Evolutionary conservation across 2,329 filamentous ascomycete species (phyloP), one percentile per base, ranked within the genome.

Genomic region (Stachybotrys chartarum): DNA sequence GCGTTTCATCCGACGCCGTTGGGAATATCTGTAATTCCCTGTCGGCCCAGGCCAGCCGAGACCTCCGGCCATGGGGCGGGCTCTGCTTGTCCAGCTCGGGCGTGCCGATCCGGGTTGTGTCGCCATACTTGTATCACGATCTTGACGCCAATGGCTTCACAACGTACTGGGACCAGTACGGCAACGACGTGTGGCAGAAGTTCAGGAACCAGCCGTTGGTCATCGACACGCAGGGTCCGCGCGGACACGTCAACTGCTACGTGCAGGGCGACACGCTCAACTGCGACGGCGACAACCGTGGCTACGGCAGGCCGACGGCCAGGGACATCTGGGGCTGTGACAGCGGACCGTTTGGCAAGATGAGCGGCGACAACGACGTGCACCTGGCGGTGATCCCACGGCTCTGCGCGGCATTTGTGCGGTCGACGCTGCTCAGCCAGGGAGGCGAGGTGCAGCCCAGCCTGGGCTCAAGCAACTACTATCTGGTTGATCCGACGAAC

Each of bases 301-400:
- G 59, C n/a, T 79, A 77, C 61, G 51, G 58, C 7, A 77, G 76
- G 60, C 78, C 78, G 10, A 63, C 66, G 5, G 68, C 71, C 8
- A 59, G 59, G 7, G 78, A 80, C 56, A 78, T 81, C 60, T 82
- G 75, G 69, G 75, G 76, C 30, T 81, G 78, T 68, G 75, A 78
- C 68, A 71, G 68, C 11, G 78, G 78, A 0, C 72, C 78, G 0
- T 80, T 81, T 55, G 68, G 59, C 2, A 69, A 71, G 16, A 52
- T 60, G 2, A 59, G 54, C 0, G 61, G 60, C 7, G 75, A 78
- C 57, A 76, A 74, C 55, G 66, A 56, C 6, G 60, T 75, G 2
- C 75, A 77, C 59, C 54, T 64, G 3, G 75, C 75, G 1, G 65
- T 77, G 1, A 71, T 79, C 1, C 73, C 78, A 3, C 72, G 77